Conservation (phyloP, 192 early-diverging fungal genomes). For the Coemansia sp. region DNA sequence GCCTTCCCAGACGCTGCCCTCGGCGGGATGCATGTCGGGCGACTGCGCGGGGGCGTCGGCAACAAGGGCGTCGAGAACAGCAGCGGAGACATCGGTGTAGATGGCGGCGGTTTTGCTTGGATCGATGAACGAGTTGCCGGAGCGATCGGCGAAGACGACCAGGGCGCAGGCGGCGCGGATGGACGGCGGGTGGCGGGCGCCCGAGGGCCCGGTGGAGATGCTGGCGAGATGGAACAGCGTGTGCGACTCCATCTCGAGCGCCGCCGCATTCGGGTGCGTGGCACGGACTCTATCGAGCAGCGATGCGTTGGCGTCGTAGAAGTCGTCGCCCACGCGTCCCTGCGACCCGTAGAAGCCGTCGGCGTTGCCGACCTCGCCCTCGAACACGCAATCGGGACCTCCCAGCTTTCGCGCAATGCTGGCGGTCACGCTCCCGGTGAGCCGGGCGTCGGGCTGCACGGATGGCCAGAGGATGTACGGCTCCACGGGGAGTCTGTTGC, state of each 20-base stretch:
- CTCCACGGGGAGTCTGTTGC: slow-evolving; percentile 1
- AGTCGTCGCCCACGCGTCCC: slow-evolving; percentile 68
- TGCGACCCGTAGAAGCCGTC: slow-evolving; percentile 89
- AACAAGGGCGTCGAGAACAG: slow-evolving; percentile 29
- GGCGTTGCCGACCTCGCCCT: slow-evolving; percentile 72
- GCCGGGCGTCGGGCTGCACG: slow-evolving; percentile 60
- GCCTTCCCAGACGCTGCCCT: slow-evolving; percentile 37
- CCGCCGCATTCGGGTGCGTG: slow-evolving; percentile 11
- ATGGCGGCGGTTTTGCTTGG: slow-evolving; percentile 23
- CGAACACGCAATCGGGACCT: slow-evolving; percentile 40
- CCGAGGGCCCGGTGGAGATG: slow-evolving; percentile 41
- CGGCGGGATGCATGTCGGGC: slow-evolving; percentile 21
- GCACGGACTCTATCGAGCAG: slow-evolving; percentile 61
- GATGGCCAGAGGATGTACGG: slow-evolving; percentile 71
- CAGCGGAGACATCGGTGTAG: slow-evolving; percentile 3
- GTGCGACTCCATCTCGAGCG: slow-evolving; percentile 87
- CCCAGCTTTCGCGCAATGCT: slow-evolving; percentile 42
- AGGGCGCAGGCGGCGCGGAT: slow-evolving; percentile 76
- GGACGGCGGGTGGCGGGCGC: slow-evolving; percentile 15
- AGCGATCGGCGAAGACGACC: slow-evolving; percentile 82
- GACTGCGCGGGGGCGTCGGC: slow-evolving; percentile 23
- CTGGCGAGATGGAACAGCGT: slow-evolving; percentile 81
- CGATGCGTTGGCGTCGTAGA: slow-evolving; percentile 74
- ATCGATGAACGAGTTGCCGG: slow-evolving; percentile 66
- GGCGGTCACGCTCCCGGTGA: slow-evolving; percentile 45